A percentile compares a stretch with the other conserved stretches of the same genome.
phyloP scores from a whole-genome alignment of 306 rosid genomes.

The Pueraria montana region DNA sequence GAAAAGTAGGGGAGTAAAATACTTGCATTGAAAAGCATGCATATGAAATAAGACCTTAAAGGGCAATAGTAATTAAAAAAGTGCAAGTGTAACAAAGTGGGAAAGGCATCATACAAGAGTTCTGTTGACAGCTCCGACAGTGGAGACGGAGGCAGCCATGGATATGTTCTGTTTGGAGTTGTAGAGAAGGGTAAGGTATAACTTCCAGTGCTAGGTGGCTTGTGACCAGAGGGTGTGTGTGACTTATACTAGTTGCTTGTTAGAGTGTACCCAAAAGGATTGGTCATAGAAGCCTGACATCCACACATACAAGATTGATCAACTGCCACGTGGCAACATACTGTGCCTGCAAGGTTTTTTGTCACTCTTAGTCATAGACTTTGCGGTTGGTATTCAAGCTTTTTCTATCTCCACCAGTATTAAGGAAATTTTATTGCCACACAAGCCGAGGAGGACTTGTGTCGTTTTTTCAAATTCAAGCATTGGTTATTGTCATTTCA shows the following conservation, averaged over 20 bases:
- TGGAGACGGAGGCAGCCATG: conserved; percentile 92
- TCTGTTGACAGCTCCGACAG: conserved; percentile 83
- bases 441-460: conserved; percentile 40
- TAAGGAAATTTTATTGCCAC: conserved; percentile 55
- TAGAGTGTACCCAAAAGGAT: conserved; percentile 62
- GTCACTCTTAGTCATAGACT: conserved; percentile 25
- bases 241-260: conserved; percentile 64
- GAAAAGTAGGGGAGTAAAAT: background rate
- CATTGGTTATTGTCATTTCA: conserved; percentile 42
- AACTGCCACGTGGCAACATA: conserved; percentile 71
- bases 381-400: conserved; percentile 62
- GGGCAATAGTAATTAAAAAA: background rate
- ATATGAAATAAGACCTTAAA: background rate
- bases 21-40: background rate
- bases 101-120: conserved; percentile 60
- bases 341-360: conserved; percentile 25
- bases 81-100: conserved; percentile 2
- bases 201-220: conserved; percentile 25
- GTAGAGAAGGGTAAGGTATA: background rate
- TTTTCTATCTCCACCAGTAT: conserved; percentile 66
- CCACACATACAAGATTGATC: conserved; percentile 81
- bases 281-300: conserved; percentile 47
- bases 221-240: conserved; percentile 17
- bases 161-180: background rate
- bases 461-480: conserved; percentile 30